These are phyloP conservation scores for Neophaeococcomyces mojaviensis DNA, from an alignment of 2,329 filamentous ascomycete genomes.

Conservation along the genomic window DNA sequence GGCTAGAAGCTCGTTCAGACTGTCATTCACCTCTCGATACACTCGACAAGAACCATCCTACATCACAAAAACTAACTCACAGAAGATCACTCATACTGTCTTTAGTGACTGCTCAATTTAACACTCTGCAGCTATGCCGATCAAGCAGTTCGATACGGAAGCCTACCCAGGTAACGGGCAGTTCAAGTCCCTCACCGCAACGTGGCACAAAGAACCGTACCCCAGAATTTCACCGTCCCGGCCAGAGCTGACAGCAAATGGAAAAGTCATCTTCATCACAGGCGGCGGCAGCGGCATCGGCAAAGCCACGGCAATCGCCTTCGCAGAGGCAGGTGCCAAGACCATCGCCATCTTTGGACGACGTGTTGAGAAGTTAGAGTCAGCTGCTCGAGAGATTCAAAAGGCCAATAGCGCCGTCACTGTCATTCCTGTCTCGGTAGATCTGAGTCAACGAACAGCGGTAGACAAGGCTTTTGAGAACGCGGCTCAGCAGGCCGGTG, in stretches of 20 bases:
- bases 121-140: neutral
- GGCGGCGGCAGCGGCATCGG: conserved; percentile 52
- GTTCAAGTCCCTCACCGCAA: conserved; percentile 30
- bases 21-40: no score
- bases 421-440: conserved; percentile 11
- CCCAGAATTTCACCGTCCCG: conserved; percentile 31
- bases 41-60: no score
- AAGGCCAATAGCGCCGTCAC: conserved; percentile 6
- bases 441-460: no score
- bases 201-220: conserved; percentile 32
- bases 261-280: conserved; percentile 43
- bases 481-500: no score
- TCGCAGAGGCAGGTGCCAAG: conserved; percentile 46
- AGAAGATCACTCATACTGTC: no score
- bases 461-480: no score
- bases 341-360: conserved; percentile 49
- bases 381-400: conserved; percentile 12
- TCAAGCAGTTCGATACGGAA: conserved; percentile 9
- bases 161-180: conserved; percentile 12
- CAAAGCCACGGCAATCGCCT: conserved; percentile 47
- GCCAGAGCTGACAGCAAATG: conserved; percentile 25
- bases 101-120: no score
- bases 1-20: no score
- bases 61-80: no score
- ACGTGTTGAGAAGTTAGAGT: conserved; percentile 9